phyloP scores from a whole-genome alignment of 192 early-diverging fungal genomes.

The Ramicandelaber brevisporus region DNA sequence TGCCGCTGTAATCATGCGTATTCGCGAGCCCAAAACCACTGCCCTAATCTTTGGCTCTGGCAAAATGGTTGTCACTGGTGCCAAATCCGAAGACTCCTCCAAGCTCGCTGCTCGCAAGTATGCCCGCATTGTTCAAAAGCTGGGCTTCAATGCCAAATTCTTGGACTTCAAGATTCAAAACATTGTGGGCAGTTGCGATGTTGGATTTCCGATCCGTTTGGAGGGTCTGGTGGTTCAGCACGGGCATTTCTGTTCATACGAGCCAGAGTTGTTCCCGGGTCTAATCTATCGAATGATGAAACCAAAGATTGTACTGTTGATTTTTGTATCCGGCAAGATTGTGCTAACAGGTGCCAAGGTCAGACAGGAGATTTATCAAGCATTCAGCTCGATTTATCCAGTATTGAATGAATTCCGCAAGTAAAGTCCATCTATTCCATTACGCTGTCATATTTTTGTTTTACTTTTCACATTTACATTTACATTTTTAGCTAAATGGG shows the following conservation, averaged over 20 bases:
- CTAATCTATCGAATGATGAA: constrained; percentile 98
- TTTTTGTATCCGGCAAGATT: constrained; percentile 98
- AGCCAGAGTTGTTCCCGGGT: constrained; percentile 97
- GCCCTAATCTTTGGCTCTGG: constrained; percentile 98
- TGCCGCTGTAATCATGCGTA: constrained; percentile 99
- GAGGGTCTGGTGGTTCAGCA: constrained; percentile 91
- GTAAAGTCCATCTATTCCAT: too few relatives aligned
- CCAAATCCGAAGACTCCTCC: constrained; percentile 93
- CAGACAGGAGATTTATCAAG: constrained; percentile 96
- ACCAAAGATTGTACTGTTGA: constrained; percentile 94
- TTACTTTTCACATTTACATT: too few relatives aligned
- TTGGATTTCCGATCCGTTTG: constrained; percentile 96
- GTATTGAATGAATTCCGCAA: constrained; percentile 76
- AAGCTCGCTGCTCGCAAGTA: constrained; percentile 95
- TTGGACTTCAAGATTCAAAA: constrained; percentile 99
- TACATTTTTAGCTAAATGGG: too few relatives aligned
- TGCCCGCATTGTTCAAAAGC: constrained; percentile 95
- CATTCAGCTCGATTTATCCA: constrained; percentile 94
- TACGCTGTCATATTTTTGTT: too few relatives aligned
- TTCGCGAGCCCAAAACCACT: constrained; percentile 97
- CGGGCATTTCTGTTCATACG: constrained; percentile 69
- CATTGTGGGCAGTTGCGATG: constrained; percentile 97
- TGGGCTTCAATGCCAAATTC: constrained; percentile 94
- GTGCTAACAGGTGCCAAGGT: constrained; percentile 97
- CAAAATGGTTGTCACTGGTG: constrained; percentile 98